phyloP scores from a whole-genome alignment of 345 rosid species.

The Microcos paniculata region DNA sequence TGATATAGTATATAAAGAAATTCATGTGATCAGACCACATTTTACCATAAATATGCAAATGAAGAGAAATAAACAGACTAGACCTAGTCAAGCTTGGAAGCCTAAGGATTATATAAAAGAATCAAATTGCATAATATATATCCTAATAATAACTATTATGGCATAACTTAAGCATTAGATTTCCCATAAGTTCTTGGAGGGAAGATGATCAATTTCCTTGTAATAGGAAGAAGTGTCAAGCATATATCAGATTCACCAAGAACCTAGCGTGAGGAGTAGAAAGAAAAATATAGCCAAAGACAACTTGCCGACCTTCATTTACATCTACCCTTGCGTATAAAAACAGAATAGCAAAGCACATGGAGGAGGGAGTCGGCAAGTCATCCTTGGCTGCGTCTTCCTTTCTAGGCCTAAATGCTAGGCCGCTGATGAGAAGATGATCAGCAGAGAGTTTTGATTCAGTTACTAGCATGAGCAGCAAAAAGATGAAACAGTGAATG shows the following conservation, averaged over 20 bases:
- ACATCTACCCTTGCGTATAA: not conserved
- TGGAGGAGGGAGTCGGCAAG: conserved; percentile 38
- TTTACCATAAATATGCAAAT: not conserved
- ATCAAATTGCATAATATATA: not conserved
- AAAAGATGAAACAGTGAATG: not conserved
- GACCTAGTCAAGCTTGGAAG: not conserved
- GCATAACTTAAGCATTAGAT: no score
- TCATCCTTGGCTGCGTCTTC: conserved; percentile 62
- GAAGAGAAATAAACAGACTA: not conserved
- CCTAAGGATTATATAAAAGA: not conserved
- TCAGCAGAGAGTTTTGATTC: not conserved
- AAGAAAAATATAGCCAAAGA: conserved; percentile 48
- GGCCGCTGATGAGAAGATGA: conserved; percentile 19
- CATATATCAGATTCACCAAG: conserved; percentile 14
- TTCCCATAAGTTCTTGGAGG: no score
- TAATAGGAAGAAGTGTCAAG: not conserved
- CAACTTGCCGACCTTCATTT: conserved; percentile 35
- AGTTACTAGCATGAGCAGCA: not conserved
- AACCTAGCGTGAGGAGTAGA: conserved; percentile 39
- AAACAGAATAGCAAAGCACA: no score
- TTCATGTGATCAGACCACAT: not conserved
- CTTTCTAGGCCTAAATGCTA: conserved; percentile 31
- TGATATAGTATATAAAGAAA: no score
- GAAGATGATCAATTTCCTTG: not conserved
- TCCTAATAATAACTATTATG: no score